These are phyloP conservation scores for Cornus suecica DNA, from an alignment of 148 eudicot species.

Conservation along the genomic window DNA sequence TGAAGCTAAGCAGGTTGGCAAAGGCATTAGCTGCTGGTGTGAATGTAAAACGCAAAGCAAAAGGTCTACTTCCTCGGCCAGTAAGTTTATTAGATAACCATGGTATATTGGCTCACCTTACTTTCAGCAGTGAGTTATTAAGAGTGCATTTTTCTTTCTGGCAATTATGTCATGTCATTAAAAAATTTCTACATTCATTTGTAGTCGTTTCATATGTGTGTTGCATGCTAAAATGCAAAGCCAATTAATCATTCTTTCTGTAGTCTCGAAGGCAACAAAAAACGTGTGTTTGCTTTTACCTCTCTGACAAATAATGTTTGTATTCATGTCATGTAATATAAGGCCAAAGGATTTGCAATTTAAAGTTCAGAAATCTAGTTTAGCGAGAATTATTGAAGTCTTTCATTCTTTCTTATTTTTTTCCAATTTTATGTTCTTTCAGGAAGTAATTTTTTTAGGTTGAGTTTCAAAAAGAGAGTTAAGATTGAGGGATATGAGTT, in stretches of 20 bases:
- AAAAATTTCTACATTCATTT: neutral
- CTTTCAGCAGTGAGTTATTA: neutral
- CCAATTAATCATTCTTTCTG: neutral
- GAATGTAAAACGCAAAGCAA: slow-evolving; percentile 76
- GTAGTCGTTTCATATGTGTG: neutral
- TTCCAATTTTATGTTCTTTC: no score
- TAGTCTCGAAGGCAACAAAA: neutral
- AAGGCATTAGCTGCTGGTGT: slow-evolving; percentile 80
- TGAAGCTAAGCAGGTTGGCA: slow-evolving; percentile 81
- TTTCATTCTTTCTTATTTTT: no score
- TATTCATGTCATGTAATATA: neutral
- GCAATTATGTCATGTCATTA: no score
- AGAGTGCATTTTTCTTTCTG: neutral
- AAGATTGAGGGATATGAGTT: no score
- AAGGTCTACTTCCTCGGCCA: slow-evolving; percentile 92
- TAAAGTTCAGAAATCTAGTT: no score
- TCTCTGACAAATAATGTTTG: neutral
- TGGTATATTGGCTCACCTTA: neutral
- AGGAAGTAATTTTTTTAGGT: no score
- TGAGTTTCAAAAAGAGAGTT: no score
- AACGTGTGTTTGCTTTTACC: neutral
- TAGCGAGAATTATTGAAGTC: no score
- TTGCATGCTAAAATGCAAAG: neutral
- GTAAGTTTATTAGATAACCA: slow-evolving; percentile 42
- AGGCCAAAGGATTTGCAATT: neutral